Conservation (phyloP, 2,329 filamentous ascomycete genomes). For the Pseudocercospora crystallina region DNA sequence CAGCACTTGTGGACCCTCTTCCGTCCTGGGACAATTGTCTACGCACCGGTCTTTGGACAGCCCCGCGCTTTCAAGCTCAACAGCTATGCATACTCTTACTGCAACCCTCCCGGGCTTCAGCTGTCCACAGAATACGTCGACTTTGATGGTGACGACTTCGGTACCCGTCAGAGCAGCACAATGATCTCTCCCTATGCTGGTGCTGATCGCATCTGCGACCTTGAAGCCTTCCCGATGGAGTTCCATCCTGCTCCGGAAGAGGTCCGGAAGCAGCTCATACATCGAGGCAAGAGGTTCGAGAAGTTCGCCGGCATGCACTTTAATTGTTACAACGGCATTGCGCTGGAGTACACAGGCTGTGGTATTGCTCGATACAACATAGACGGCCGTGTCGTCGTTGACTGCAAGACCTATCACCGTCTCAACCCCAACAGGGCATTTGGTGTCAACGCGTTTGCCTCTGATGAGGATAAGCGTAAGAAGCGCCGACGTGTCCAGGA, state of each 20-base stretch:
- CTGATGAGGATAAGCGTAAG: slow-evolving; percentile 20
- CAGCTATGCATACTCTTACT: slow-evolving; percentile 31
- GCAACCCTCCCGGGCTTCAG: slow-evolving; percentile 26
- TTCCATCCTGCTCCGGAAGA: slow-evolving; percentile 20
- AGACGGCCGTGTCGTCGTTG: slow-evolving; percentile 31
- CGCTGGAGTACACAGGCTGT: slow-evolving; percentile 22
- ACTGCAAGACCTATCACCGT: slow-evolving; percentile 32
- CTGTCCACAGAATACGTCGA: slow-evolving; percentile 34
- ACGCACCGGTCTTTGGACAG: slow-evolving; percentile 31
- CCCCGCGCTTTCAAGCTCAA: slow-evolving; percentile 31
- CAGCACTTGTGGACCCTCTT: slow-evolving; percentile 48
- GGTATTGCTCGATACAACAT: slow-evolving; percentile 27
- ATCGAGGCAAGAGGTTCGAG: slow-evolving; percentile 29
- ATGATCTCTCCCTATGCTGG: slow-evolving; percentile 25
- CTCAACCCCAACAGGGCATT: slow-evolving; percentile 26
- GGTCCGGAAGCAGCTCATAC: slow-evolving; percentile 23
- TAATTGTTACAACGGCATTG: slow-evolving; percentile 28
- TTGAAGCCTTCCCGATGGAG: slow-evolving; percentile 27
- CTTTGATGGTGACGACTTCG: slow-evolving; percentile 36
- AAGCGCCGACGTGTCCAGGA: slow-evolving; percentile 21
- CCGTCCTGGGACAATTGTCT: slow-evolving; percentile 36
- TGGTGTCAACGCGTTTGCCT: slow-evolving; percentile 24
- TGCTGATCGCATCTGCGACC: slow-evolving; percentile 23
- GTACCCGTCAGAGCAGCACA: slow-evolving; percentile 17
- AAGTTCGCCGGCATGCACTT: slow-evolving; percentile 31